phyloP scores from a whole-genome alignment of 345 rosid species.

The Linum lewisii region DNA sequence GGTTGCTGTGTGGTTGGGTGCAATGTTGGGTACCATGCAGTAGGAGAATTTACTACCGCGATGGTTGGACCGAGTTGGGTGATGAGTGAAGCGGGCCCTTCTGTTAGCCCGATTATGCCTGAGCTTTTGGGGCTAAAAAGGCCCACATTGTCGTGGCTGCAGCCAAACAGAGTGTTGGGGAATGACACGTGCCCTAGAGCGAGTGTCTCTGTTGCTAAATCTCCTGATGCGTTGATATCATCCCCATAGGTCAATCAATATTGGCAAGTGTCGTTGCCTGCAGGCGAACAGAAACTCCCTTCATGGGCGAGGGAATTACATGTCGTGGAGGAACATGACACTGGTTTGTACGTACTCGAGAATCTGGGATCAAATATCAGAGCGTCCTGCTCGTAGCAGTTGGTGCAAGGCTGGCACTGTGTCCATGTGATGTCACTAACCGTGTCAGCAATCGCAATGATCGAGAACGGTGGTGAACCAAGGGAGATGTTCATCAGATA shows the following conservation, averaged over 20 bases:
- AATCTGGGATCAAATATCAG: slow-evolving; percentile 25
- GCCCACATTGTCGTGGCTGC: no score
- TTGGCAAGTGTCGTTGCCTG: no score
- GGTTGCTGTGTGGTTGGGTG: not conserved
- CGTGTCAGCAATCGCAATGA: slow-evolving; percentile 15
- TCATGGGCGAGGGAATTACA: slow-evolving; percentile 10
- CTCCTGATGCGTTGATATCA: no score
- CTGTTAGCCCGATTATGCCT: not conserved
- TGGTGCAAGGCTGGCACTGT: slow-evolving; percentile 25
- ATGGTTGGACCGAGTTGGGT: not conserved
- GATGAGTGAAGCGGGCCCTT: not conserved
- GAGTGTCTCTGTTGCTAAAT: no score
- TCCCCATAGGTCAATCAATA: no score
- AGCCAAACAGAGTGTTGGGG: no score
- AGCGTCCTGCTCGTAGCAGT: slow-evolving; percentile 25
- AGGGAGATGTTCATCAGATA: slow-evolving; percentile 20
- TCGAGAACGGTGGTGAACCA: slow-evolving; percentile 17
- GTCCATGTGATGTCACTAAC: slow-evolving; percentile 30
- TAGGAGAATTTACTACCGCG: slow-evolving; percentile 11
- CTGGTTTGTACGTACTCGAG: slow-evolving; percentile 30
- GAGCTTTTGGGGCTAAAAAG: no score
- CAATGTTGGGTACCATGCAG: slow-evolving; percentile 10
- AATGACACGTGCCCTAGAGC: no score
- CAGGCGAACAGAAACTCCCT: slow-evolving; percentile 9
- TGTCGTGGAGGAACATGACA: slow-evolving; percentile 23